These are phyloP conservation scores for Picochlorum sp. DNA, from an alignment of 139 green algal species.

Conservation along the genomic window DNA sequence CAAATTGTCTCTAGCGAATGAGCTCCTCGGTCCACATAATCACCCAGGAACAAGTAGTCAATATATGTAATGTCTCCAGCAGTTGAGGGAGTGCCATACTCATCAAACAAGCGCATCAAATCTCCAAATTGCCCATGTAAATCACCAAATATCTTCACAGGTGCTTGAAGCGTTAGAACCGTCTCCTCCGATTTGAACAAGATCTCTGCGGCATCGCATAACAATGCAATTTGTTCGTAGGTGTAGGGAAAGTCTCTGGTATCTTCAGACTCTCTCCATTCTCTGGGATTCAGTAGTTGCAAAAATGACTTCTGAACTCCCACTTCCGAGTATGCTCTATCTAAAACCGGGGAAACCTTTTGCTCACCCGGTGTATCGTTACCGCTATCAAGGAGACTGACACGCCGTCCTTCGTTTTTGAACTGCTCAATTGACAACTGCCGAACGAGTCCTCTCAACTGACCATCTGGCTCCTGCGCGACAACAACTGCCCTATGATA, in stretches of 20 bases:
- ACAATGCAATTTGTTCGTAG: slow-evolving; percentile 77
- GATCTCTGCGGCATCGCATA: slow-evolving; percentile 84
- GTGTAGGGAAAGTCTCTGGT: slow-evolving; percentile 48
- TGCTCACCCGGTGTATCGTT: slow-evolving; percentile 4
- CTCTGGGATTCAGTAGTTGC: slow-evolving; percentile 71
- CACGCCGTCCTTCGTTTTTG: slow-evolving; percentile 89
- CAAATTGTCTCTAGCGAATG: slow-evolving; percentile 79
- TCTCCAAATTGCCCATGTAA: slow-evolving; percentile 98
- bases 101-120: slow-evolving; percentile 98
- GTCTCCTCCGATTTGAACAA: slow-evolving; percentile 78
- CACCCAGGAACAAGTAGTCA: slow-evolving; percentile 80
- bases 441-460: slow-evolving; percentile 70
- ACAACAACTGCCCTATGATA: slow-evolving; percentile 92
- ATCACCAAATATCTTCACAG: slow-evolving; percentile 99
- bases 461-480: slow-evolving; percentile 42
- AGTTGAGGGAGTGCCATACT: slow-evolving; percentile 93
- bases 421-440: slow-evolving; percentile 98
- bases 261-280: slow-evolving; percentile 74
- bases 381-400: slow-evolving; percentile 45
- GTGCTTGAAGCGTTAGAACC: slow-evolving; percentile 80
- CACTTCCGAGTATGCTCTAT: slow-evolving; percentile 24
- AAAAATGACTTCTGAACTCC: slow-evolving; percentile 85
- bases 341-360: slow-evolving; percentile 34
- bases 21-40: slow-evolving; percentile 81
- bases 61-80: slow-evolving; percentile 99